Conservation (phyloP, 2,329 filamentous ascomycete genomes). For the Thelonectria rubi region DNA sequence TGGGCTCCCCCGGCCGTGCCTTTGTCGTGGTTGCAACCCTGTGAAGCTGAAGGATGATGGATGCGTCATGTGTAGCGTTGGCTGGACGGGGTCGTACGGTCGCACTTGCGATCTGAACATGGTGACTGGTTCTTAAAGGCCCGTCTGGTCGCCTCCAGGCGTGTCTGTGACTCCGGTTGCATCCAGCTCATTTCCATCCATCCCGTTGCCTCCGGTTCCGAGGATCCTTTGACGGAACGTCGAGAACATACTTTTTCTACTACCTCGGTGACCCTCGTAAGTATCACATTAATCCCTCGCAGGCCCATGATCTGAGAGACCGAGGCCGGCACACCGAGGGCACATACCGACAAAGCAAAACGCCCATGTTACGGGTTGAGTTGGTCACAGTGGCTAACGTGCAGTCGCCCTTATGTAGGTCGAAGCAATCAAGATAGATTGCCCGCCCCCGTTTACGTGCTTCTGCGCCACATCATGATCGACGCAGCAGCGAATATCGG, state of each 20-base stretch:
- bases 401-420: not conserved
- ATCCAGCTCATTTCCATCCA: not conserved
- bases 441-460: not conserved
- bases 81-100: not conserved
- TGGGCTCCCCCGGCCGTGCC: not conserved
- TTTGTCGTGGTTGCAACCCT: not conserved
- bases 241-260: not conserved
- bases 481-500: slow-evolving; percentile 22
- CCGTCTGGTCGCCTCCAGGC: not conserved
- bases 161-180: not conserved
- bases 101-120: not conserved
- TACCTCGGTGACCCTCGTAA: not conserved
- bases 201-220: not conserved
- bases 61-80: not conserved
- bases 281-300: not conserved
- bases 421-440: not conserved
- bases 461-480: slow-evolving; percentile 26
- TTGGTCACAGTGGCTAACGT: not conserved
- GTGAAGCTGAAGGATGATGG: not conserved
- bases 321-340: not conserved
- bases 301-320: not conserved
- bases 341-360: not conserved
- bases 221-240: not conserved
- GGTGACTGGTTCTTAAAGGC: not conserved
- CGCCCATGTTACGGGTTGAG: not conserved